Evolutionary conservation across 2,329 filamentous ascomycete species (phyloP).

Genomic region (Thelonectria discophora): DNA sequence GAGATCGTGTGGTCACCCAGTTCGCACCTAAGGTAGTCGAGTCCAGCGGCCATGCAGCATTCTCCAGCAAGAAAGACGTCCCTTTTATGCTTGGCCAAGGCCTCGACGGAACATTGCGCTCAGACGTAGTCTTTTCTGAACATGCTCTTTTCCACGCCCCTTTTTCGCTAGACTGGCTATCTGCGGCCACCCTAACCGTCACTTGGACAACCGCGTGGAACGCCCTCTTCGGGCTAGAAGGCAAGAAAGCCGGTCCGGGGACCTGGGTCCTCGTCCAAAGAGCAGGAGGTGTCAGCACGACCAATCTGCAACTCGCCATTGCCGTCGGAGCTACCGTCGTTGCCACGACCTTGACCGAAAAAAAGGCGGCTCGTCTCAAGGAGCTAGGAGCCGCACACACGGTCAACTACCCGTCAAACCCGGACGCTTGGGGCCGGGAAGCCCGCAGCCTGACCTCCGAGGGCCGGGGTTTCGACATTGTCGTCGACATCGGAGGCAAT

Average conservation of each 20-base stretch:
- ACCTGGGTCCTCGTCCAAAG: constrained; percentile 53
- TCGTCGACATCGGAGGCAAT: constrained; percentile 73
- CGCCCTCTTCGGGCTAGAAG: constrained; percentile 59
- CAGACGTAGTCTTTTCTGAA: constrained; percentile 44
- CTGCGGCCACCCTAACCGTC: constrained; percentile 60
- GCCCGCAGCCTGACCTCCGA: constrained; percentile 59
- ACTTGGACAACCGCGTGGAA: constrained; percentile 67
- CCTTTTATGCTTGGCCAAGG: constrained; percentile 33
- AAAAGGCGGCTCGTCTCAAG: constrained; percentile 49
- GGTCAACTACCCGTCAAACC: constrained; percentile 56
- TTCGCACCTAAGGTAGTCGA: neutral
- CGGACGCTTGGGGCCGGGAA: constrained; percentile 65
- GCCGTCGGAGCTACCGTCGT: constrained; percentile 53
- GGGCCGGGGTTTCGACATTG: constrained; percentile 65
- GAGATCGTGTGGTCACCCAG: constrained; percentile 8
- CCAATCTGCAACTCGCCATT: constrained; percentile 53
- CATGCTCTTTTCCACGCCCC: constrained; percentile 71
- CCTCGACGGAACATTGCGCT: constrained; percentile 45
- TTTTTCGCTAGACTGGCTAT: constrained; percentile 53
- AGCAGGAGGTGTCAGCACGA: constrained; percentile 54
- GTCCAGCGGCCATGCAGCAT: neutral
- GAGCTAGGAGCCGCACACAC: constrained; percentile 53
- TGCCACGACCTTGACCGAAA: constrained; percentile 50
- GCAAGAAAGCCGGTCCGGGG: constrained; percentile 44
- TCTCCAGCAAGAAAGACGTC: neutral